phyloP scores from a whole-genome alignment of 768 basidiomycete genomes.

The Chalciporus chontae region DNA sequence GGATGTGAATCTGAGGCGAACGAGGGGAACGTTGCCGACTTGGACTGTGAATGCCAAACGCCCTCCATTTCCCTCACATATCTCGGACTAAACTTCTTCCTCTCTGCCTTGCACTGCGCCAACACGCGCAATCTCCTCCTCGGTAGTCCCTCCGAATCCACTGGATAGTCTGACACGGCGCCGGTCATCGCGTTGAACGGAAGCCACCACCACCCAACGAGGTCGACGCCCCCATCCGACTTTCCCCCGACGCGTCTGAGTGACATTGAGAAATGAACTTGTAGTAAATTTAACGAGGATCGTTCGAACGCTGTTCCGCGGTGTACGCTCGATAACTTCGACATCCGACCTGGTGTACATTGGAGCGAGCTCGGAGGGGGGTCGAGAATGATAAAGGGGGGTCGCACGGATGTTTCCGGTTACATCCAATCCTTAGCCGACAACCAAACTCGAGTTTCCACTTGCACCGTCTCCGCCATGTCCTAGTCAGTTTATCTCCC shows the following conservation, averaged over 20 bases:
- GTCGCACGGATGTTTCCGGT: conserved; percentile 23
- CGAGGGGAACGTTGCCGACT: neutral
- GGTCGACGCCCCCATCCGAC: conserved; percentile 86
- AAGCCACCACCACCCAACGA: conserved; percentile 93
- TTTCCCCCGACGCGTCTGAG: conserved; percentile 78
- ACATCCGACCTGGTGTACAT: too few relatives aligned
- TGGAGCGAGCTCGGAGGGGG: too few relatives aligned
- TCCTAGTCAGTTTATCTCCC: conserved; percentile 38
- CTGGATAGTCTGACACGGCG: neutral
- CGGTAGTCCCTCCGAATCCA: conserved; percentile 12
- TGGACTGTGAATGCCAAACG: conserved; percentile 49
- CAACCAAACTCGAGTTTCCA: neutral
- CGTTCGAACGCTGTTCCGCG: conserved; percentile 76
- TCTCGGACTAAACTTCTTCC: conserved; percentile 72
- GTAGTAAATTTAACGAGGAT: conserved; percentile 58
- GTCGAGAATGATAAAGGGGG: conserved; percentile 7
- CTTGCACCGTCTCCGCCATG: conserved; percentile 31
- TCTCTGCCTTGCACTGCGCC: conserved; percentile 91
- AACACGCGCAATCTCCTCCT: conserved; percentile 68
- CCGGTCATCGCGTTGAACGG: conserved; percentile 32
- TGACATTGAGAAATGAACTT: conserved; percentile 72
- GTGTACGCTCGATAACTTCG: conserved; percentile 49
- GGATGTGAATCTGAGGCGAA: neutral
- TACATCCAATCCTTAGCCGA: neutral
- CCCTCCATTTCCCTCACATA: conserved; percentile 90